Evolutionary conservation across 495 filamentous ascomycete species (phyloP), one percentile per base, ranked within the genome.

Genomic region (Hyaloscypha finlandica): DNA sequence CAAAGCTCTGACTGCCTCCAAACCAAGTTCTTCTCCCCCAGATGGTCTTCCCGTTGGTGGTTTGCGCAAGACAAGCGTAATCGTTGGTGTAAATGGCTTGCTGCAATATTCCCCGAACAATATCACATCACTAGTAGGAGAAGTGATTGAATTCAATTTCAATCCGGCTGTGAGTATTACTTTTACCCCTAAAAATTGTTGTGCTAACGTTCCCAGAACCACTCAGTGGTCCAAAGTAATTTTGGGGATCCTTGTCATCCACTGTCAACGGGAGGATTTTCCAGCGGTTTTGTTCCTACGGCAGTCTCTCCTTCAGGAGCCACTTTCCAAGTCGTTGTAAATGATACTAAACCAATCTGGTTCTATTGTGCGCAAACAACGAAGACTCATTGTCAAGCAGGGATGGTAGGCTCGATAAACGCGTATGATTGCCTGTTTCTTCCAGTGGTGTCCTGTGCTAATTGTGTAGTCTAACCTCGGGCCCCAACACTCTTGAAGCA

Each of bases 191-290:
- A 8, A 6, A 48, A 8, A 31, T 20, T 0, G 25, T 8, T 32
- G 4, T n/a, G 6, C 59, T 61, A 48, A 61, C 19, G 1, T 3
- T 31, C 22, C 4, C 9, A 73, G 68, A 87, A 87, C 74, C 91
- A 93, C 82, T 87, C 86, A 29, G 88, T 92, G 37, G 87, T 80
- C 2, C 86, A 93, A 78, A 86, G 86, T 45, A 82, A 80, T 65
- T 93, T 93, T 77, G 81, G 83, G 69, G 74, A 82, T 57, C 90
- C 91, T 1, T 94, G 91, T 79, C 60, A 67, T 30, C 69, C 70
- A 11, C 30, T 72, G 20, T 55, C 66, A 16, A 51, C 37, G 29
- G 72, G 70, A n/a, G 84, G 48, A 86, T 88, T 64, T 75, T 69
- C 74, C 63, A 85, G 70, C 67, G 70, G 57, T 54, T 73, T 71